Base-by-base conservation (phyloP, 148 eudicot genomes). In the Arbutus unedo region DNA sequence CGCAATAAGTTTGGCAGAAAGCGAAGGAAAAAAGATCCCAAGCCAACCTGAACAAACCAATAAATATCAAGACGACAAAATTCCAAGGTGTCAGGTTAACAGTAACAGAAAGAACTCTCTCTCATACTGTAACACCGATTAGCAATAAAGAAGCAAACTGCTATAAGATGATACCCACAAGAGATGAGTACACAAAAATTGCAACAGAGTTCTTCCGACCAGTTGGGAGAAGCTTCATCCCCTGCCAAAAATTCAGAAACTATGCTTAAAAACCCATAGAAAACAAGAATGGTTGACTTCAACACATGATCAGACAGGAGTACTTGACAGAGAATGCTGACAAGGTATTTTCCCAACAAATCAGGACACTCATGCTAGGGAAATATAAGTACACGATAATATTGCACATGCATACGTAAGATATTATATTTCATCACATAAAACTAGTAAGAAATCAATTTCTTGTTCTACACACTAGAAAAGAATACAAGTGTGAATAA, bases 191-290 rank as follows among this genome's bases (percentile, higher is more conserved):
- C 56, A 92, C 8, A 83, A 94, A 73, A 56, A 94, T 83, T 55
- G 89, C 97, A 74, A 97, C 83, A 45, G 98, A 91, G 79, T 71
- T 92, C 85, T 89, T 91, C 74, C 92, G 91, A 80, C 99, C 97
- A 67, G 97, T 97, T 82, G 99, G 99, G 79, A 97, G 97, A 81
- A 97, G 91, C 89, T 91, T 97, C 99, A 97, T 97, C 74, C 99
- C 99, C 99, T 97, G 95, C 74, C 80, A 87, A 79, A 77, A 51
- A 77, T 43, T 43, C 44, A 60, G 8, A 44, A 57, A 70, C 2
- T 1, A 41, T 2, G 11, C 43, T 23, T 31, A 31, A 38, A 76
- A 53, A 54, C 31, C 15, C n/a, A 44, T 15, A 38, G 38, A 47
- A 79, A 14, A 6, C 38, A 82, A 8, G 47, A 75, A 5, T 62